Evolutionary conservation across 2,329 filamentous ascomycete genomes (phyloP).

Genomic region (Zasmidium citrigriseum): DNA sequence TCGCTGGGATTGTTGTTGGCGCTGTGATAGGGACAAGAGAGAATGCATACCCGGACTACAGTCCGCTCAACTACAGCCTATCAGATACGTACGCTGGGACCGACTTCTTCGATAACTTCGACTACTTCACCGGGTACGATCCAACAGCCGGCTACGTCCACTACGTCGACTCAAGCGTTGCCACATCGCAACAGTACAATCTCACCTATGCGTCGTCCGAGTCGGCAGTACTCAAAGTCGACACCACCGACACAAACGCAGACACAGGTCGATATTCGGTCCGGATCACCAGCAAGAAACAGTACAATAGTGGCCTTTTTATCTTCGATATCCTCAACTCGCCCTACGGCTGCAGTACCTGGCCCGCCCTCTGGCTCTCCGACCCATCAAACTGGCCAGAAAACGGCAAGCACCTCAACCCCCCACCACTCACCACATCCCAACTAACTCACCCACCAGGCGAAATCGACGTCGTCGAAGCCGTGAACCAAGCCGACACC

Average conservation of each 20-base stretch:
- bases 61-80: constrained; percentile 27
- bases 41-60: constrained; percentile 32
- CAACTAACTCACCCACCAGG: constrained; percentile 9
- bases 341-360: constrained; percentile 39
- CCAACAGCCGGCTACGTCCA: constrained; percentile 55
- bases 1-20: constrained; percentile 29
- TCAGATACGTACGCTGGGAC: constrained; percentile 42
- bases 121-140: constrained; percentile 50
- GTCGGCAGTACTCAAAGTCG: constrained; percentile 31
- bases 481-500: constrained; percentile 31
- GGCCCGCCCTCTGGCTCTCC: constrained; percentile 41
- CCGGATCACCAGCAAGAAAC: constrained; percentile 38
- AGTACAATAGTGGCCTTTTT: constrained; percentile 40
- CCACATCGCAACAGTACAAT: constrained; percentile 28
- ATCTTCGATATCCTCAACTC: constrained; percentile 39
- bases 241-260: constrained; percentile 29
- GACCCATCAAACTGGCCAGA: constrained; percentile 46
- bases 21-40: constrained; percentile 27
- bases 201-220: constrained; percentile 31
- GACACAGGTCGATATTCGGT: constrained; percentile 35
- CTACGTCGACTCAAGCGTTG: constrained; percentile 37
- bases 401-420: constrained; percentile 21
- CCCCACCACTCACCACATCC: not conserved
- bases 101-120: constrained; percentile 52
- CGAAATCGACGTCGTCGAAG: constrained; percentile 37